A percentile compares a stretch with the other conserved stretches of the same genome.
These are phyloP conservation scores for Phytophthora chlamydospora DNA, from an alignment of 352 stramenopile genomes.

Conservation along the genomic window DNA sequence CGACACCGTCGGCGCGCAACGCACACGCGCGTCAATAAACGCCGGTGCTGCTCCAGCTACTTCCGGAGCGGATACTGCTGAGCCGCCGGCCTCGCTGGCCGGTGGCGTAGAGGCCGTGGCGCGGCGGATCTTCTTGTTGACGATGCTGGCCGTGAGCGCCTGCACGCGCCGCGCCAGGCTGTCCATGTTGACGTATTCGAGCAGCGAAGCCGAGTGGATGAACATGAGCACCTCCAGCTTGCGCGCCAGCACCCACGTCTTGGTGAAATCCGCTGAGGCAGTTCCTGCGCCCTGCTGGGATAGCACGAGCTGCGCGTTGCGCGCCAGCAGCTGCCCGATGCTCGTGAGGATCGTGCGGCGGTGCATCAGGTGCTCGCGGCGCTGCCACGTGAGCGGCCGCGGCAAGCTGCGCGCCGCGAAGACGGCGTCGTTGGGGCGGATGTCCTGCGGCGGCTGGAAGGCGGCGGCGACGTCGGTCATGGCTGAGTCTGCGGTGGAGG, in stretches of 20 bases:
- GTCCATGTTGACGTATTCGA: constrained; percentile 85
- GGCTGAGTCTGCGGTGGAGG: background rate
- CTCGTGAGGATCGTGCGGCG: constrained; percentile 70
- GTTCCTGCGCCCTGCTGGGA: constrained; percentile 19
- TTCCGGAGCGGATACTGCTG: background rate
- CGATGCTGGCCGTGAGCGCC: constrained; percentile 76
- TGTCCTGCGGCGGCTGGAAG: constrained; percentile 59
- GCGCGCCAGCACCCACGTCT: constrained; percentile 75
- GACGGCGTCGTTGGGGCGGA: constrained; percentile 79
- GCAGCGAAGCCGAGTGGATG: constrained; percentile 79
- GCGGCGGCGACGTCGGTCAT: constrained; percentile 30
- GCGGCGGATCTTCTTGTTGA: constrained; percentile 87
- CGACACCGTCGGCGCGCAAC: constrained; percentile 22
- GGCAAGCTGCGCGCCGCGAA: constrained; percentile 72
- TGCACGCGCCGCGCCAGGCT: constrained; percentile 80
- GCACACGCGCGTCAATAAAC: background rate
- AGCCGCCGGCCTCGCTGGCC: background rate
- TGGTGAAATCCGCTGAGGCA: constrained; percentile 30
- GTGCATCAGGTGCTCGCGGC: constrained; percentile 69
- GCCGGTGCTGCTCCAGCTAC: background rate
- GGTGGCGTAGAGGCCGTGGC: constrained; percentile 32
- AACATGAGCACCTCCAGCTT: constrained; percentile 88
- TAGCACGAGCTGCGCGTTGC: constrained; percentile 58
- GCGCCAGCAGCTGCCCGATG: constrained; percentile 67
- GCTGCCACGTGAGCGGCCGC: constrained; percentile 85